Conservation (phyloP, 805 yeast genomes). For the Metschnikowia kunwiensis region DNA sequence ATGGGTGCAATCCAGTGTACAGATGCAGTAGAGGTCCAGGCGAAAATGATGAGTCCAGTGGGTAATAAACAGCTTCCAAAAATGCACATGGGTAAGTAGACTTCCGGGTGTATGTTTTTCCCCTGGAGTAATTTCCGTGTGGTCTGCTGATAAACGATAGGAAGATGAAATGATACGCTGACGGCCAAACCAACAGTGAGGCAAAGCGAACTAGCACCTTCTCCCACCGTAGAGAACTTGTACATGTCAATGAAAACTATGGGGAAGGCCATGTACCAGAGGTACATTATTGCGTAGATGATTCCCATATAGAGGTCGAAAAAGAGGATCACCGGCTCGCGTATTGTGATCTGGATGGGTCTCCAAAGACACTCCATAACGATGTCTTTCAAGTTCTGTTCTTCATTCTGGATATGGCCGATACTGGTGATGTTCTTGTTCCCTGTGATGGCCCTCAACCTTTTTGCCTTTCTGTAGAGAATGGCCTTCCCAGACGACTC, state of each 20-base stretch:
- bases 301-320: slow-evolving; percentile 16
- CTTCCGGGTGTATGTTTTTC: slow-evolving; percentile 12
- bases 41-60: slow-evolving; percentile 13
- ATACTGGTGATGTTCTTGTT: slow-evolving; percentile 14
- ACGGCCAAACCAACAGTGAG: slow-evolving; percentile 11
- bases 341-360: slow-evolving; percentile 13
- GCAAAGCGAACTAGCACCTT: slow-evolving; percentile 13
- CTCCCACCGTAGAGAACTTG: slow-evolving; percentile 11
- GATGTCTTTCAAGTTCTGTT: slow-evolving; percentile 6
- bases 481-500: slow-evolving; percentile 17
- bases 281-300: slow-evolving; percentile 15
- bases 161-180: slow-evolving; percentile 11
- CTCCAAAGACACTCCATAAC: slow-evolving; percentile 15
- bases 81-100: slow-evolving; percentile 14
- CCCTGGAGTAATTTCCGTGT: slow-evolving; percentile 9
- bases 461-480: slow-evolving; percentile 14
- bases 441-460: slow-evolving; percentile 16
- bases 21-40: slow-evolving; percentile 13
- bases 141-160: slow-evolving; percentile 7
- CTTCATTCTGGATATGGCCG: slow-evolving; percentile 14
- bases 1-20: slow-evolving; percentile 17
- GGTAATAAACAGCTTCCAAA: slow-evolving; percentile 15
- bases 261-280: slow-evolving; percentile 18
- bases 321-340: slow-evolving; percentile 15
- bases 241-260: slow-evolving; percentile 13